These are phyloP conservation scores for Spinacia oleracea DNA, from an alignment of 179 eudicot genomes.

Conservation along the genomic window DNA sequence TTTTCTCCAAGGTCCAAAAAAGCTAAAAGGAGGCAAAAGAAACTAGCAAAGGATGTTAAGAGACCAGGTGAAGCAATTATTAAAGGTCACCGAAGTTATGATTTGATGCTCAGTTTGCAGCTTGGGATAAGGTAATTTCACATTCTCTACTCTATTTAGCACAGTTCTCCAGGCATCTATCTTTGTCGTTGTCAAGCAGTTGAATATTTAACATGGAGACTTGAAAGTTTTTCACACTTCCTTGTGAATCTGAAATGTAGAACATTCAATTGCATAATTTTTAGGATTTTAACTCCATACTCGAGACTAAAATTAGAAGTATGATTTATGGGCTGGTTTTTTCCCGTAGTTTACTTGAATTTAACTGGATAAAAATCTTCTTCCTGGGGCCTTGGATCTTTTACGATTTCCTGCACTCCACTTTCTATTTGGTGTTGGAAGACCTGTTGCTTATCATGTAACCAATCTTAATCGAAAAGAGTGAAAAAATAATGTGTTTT, in stretches of 20 bases:
- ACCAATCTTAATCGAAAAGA: background rate
- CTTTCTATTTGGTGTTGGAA: background rate
- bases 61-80: slow-evolving; percentile 93
- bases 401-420: background rate
- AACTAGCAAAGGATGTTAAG: slow-evolving; percentile 72
- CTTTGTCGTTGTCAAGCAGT: background rate
- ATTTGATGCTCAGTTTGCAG: slow-evolving; percentile 97
- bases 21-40: slow-evolving; percentile 65
- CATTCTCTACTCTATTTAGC: slow-evolving; percentile 18
- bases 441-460: background rate
- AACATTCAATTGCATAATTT: background rate
- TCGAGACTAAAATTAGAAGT: background rate
- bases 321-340: background rate
- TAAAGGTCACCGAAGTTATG: slow-evolving; percentile 98
- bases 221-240: background rate
- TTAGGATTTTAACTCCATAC: background rate
- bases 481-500: slow-evolving; percentile 1
- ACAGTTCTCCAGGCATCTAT: background rate
- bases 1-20: slow-evolving; percentile 68
- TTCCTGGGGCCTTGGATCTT: background rate
- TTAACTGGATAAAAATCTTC: background rate
- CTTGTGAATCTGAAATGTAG: background rate
- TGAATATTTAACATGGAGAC: background rate
- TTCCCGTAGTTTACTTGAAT: background rate
- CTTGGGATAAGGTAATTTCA: slow-evolving; percentile 80